A percentile compares a stretch with the other conserved stretches of the same genome.
Evolutionary conservation across 495 filamentous ascomycete genomes (phyloP).

Genomic region (Xylaria venustula): DNA sequence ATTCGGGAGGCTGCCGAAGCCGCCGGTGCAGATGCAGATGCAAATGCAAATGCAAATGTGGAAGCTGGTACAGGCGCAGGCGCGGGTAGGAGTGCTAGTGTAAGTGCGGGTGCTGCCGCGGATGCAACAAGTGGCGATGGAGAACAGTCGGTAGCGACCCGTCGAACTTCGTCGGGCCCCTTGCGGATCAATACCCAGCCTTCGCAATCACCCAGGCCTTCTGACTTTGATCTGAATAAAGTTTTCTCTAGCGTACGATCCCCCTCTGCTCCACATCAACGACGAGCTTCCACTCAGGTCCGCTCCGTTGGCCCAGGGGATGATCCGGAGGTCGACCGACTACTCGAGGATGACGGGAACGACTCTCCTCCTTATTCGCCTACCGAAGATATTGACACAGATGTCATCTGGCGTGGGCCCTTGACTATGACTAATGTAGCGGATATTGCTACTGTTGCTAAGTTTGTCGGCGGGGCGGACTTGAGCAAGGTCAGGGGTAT

Average conservation of each 20-base stretch:
- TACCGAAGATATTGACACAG: slow-evolving; percentile 61
- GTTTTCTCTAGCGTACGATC: slow-evolving; percentile 67
- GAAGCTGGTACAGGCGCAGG: neutral
- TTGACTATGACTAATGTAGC: slow-evolving; percentile 75
- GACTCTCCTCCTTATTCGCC: slow-evolving; percentile 88
- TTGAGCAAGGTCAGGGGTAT: slow-evolving; percentile 54
- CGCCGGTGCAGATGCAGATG: slow-evolving; percentile 10
- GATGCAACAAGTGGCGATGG: slow-evolving; percentile 28
- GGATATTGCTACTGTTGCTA: slow-evolving; percentile 72
- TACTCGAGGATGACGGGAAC: slow-evolving; percentile 80
- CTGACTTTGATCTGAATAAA: slow-evolving; percentile 69
- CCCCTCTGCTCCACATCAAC: slow-evolving; percentile 49
- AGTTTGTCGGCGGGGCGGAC: slow-evolving; percentile 79
- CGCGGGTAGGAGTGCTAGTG: slow-evolving; percentile 22
- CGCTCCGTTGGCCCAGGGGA: slow-evolving; percentile 50
- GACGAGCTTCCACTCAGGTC: slow-evolving; percentile 45
- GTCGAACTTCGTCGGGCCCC: slow-evolving; percentile 31
- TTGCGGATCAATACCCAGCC: slow-evolving; percentile 48
- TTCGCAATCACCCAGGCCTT: slow-evolving; percentile 45
- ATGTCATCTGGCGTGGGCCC: slow-evolving; percentile 77
- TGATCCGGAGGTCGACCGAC: slow-evolving; percentile 87
- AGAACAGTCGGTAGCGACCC: slow-evolving; percentile 18
- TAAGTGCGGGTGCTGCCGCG: slow-evolving; percentile 6
- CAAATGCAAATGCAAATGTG: neutral
- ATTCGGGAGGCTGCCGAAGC: slow-evolving; percentile 32